A percentile compares a stretch with the other conserved stretches of the same genome.
phyloP scores from a whole-genome alignment of 2,329 filamentous ascomycete genomes.

The Alternaria consortialis region DNA sequence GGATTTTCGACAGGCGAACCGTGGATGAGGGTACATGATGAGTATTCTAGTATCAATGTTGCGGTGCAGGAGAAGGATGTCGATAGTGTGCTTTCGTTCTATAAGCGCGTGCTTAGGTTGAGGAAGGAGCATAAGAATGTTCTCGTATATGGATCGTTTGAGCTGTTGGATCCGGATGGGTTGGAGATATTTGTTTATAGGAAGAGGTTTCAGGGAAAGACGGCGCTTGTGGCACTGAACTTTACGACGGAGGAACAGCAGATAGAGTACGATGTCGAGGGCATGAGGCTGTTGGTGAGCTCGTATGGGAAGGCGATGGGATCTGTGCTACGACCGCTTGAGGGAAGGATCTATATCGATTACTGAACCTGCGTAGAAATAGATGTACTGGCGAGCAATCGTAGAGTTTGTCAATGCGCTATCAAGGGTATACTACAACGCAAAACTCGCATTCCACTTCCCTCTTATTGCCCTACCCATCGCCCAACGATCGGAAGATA shows the following conservation, averaged over 20 bases:
- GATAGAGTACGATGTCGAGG: slow-evolving; percentile 11
- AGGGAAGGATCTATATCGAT: slow-evolving; percentile 50
- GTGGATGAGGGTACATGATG: slow-evolving; percentile 76
- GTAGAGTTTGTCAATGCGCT: not conserved
- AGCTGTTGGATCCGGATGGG: slow-evolving; percentile 62
- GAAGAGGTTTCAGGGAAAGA: slow-evolving; percentile 45
- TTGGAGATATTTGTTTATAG: slow-evolving; percentile 62
- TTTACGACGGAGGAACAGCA: slow-evolving; percentile 43
- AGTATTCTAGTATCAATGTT: slow-evolving; percentile 68
- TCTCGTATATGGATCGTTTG: slow-evolving; percentile 74
- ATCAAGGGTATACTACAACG: slow-evolving; percentile 35
- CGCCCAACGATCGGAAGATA: slow-evolving; percentile 65
- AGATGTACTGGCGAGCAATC: not conserved
- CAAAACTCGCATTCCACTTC: slow-evolving; percentile 13
- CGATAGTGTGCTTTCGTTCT: slow-evolving; percentile 68
- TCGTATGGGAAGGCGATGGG: slow-evolving; percentile 38
- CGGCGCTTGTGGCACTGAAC: slow-evolving; percentile 49
- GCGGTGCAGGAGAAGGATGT: slow-evolving; percentile 60
- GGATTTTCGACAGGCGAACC: slow-evolving; percentile 69
- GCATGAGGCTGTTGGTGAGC: slow-evolving; percentile 57
- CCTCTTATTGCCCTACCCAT: slow-evolving; percentile 54
- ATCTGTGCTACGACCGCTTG: slow-evolving; percentile 42
- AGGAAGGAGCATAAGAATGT: slow-evolving; percentile 69
- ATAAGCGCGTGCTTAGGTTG: slow-evolving; percentile 65
- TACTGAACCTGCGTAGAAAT: slow-evolving; percentile 22